Evolutionary conservation across 1,139 yeast species (phyloP).

Genomic region (Meyerozyma smithsonii): DNA sequence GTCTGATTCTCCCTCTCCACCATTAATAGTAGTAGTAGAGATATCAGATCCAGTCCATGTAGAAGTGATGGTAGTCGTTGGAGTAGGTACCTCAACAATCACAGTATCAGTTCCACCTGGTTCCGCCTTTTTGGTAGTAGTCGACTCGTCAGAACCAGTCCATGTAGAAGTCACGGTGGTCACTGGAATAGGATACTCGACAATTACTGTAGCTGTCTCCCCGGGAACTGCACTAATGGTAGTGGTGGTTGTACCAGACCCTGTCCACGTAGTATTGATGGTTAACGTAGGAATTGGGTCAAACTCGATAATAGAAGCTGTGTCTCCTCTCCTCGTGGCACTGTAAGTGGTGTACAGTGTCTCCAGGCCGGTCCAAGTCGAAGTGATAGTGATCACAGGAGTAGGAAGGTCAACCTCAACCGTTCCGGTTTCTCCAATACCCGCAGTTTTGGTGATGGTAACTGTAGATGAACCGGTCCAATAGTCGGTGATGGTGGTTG

Average conservation of each 20-base stretch:
- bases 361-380: conserved; percentile 1
- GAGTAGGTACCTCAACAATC: conserved; percentile 8
- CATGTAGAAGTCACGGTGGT: conserved; percentile 7
- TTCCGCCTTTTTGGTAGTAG: conserved; percentile 11
- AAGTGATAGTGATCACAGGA: conserved; percentile 1
- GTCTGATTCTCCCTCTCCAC: conserved; percentile 7
- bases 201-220: conserved; percentile 10
- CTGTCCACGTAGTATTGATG: conserved; percentile 4
- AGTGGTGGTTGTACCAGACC: not conserved
- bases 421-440: conserved; percentile 3
- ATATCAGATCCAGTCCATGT: conserved; percentile 11
- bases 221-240: conserved; percentile 10
- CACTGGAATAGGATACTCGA: conserved; percentile 9
- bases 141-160: conserved; percentile 11
- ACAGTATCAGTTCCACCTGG: conserved; percentile 11
- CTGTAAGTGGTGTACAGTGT: not conserved
- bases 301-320: not conserved
- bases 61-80: conserved; percentile 11
- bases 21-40: conserved; percentile 7
- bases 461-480: conserved; percentile 5
- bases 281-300: conserved; percentile 9
- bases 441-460: conserved; percentile 4
- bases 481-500: conserved; percentile 2
- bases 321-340: not conserved
- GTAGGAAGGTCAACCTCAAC: conserved; percentile 3